Base-by-base conservation (phyloP, 805 yeast species). In the Debaryomyces hansenii region DNA sequence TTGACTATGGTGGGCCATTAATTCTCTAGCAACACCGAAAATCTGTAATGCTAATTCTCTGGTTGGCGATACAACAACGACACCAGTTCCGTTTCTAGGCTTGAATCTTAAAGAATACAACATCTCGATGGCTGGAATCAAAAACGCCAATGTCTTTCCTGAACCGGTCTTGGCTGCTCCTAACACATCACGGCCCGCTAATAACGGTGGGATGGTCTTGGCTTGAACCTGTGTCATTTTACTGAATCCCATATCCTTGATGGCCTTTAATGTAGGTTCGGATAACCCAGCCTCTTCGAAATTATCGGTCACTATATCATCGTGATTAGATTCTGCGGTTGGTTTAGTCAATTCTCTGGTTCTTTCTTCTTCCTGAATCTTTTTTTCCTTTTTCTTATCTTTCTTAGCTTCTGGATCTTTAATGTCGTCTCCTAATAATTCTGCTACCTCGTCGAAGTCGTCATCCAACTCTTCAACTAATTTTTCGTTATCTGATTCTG, bases 151-250 rank as follows among this genome's bases (percentile, higher is more conserved):
- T 0, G 99, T 94, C 73, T 94, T 94, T 64, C 99, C 99, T 1
- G 97, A 90, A 45, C 99, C 99, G 2, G 99, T 94, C 72, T 91
- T 92, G 47, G 99, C 99, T n/a, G 99, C 99, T 55, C 99, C 99
- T 45, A 94, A 77, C 16, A 95, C 98, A 69, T 94, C 99, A 57
- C 92, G 82, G 37, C 99, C 99, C 1, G 98, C 97, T 52, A 95
- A 71, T 51, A 94, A 75, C 9, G 99, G 98, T 5, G 99, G 98
- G 46, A 94, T 94, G 10, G 99, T 90, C 69, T 92, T 83, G 21
- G 96, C 85, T 70, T 94, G 99, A 8, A 94, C 98, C 52, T 84
- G 82, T 1, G 99, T 95, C 97, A 94, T 89, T 43, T 73, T 85
- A 11, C 81, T 76, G 71, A 94, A 94, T 1, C 97, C 97, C 97